Evolutionary conservation across 805 yeast species (phyloP).

Genomic region (Candida ortonii): DNA sequence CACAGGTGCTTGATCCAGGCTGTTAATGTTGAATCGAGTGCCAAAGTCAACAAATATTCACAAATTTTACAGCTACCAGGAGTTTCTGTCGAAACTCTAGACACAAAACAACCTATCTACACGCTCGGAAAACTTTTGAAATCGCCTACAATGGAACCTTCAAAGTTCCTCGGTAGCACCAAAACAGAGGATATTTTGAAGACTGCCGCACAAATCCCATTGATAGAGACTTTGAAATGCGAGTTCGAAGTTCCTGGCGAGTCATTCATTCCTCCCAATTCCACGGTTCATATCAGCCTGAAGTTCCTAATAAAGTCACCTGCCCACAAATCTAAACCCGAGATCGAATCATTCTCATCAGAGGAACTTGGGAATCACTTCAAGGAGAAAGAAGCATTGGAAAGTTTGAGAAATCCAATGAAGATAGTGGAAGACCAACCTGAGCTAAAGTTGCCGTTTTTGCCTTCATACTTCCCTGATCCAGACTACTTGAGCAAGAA

Average conservation of each 20-base stretch:
- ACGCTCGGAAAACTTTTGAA: conserved; percentile 71
- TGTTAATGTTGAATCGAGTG: conserved; percentile 40
- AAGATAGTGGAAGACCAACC: conserved; percentile 67
- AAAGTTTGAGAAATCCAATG: conserved; percentile 69
- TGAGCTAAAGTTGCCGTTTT: conserved; percentile 52
- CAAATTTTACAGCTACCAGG: conserved; percentile 82
- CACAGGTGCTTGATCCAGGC: conserved; percentile 77
- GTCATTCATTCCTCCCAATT: conserved; percentile 60
- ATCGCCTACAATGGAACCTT: conserved; percentile 51
- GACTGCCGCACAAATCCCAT: conserved; percentile 66
- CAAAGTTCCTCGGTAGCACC: conserved; percentile 52
- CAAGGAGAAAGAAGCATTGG: conserved; percentile 60
- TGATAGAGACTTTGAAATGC: conserved; percentile 62
- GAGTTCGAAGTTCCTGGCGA: conserved; percentile 89
- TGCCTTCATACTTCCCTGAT: conserved; percentile 76
- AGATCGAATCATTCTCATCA: conserved; percentile 37
- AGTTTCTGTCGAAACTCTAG: conserved; percentile 50
- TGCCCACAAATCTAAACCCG: conserved; percentile 56
- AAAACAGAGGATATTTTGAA: conserved; percentile 44
- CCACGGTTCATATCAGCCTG: conserved; percentile 70
- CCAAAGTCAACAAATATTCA: conserved; percentile 45
- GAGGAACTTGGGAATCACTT: conserved; percentile 35
- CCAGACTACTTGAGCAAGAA: conserved; percentile 31
- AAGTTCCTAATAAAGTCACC: conserved; percentile 78
- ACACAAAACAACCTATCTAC: conserved; percentile 47